Percentiles rank a stretch among this genome's conserved stretches.
Evolutionary conservation across 345 rosid species (phyloP).

Genomic region (Rubroshorea leprosula): DNA sequence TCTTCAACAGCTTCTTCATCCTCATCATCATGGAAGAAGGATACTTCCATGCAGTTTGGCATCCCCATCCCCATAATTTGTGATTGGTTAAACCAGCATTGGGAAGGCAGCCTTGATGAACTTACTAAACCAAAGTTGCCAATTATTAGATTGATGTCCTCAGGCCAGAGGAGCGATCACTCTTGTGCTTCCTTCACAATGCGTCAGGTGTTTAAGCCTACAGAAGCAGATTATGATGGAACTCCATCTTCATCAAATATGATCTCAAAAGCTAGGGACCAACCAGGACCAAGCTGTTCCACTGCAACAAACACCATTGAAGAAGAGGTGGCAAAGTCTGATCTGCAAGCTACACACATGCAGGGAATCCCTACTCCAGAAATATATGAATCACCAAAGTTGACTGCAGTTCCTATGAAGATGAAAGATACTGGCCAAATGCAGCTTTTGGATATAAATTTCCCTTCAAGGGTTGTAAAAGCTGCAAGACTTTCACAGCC

Average conservation of each 20-base stretch:
- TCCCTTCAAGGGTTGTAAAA: constrained; percentile 56
- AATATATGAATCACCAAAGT: constrained; percentile 70
- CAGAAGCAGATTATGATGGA: constrained; percentile 38
- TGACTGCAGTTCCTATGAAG: constrained; percentile 57
- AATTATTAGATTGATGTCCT: constrained; percentile 76
- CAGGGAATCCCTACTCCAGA: constrained; percentile 92
- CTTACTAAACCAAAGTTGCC: constrained; percentile 80
- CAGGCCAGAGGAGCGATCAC: constrained; percentile 86
- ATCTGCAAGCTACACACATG: constrained; percentile 43
- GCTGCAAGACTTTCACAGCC: constrained; percentile 20
- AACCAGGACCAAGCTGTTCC: constrained; percentile 37
- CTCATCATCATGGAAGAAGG: constrained; percentile 70
- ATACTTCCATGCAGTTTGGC: constrained; percentile 68
- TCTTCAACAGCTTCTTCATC: constrained; percentile 57
- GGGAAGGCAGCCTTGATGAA: constrained; percentile 97
- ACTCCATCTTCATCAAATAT: constrained; percentile 54
- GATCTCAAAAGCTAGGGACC: constrained; percentile 33
- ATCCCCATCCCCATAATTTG: constrained; percentile 87
- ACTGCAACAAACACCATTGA: constrained; percentile 26
- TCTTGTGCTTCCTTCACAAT: constrained; percentile 82
- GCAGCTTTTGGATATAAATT: constrained; percentile 88
- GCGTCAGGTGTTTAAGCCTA: constrained; percentile 71
- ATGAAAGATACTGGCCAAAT: constrained; percentile 47
- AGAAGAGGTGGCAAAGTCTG: constrained; percentile 38
- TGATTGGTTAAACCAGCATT: constrained; percentile 96